A percentile compares a stretch with the other conserved stretches of the same genome.
phyloP scores from a whole-genome alignment of 2,329 filamentous ascomycete species.

The Macrophomina phaseolina region DNA sequence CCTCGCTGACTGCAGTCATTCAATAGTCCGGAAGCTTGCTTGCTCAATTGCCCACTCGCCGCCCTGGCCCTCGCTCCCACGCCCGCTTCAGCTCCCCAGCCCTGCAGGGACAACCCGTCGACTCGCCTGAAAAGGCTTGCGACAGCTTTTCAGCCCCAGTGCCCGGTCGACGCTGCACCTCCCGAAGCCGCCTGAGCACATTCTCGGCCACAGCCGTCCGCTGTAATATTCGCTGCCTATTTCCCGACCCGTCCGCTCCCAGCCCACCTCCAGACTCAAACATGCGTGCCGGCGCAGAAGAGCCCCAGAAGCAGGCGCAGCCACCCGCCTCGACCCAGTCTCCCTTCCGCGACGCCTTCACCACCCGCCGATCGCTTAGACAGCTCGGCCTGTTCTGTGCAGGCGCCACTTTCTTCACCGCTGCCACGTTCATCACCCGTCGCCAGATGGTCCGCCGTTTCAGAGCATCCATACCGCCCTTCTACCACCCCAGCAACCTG shows the following conservation, averaged over 20 bases:
- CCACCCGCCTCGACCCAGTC: constrained; percentile 30
- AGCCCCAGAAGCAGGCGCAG: constrained; percentile 26
- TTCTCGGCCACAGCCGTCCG: not conserved
- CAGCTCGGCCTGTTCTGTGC: constrained; percentile 75
- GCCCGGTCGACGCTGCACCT: constrained; percentile 6
- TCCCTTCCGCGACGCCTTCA: constrained; percentile 33
- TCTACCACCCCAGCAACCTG: constrained; percentile 68
- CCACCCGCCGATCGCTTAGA: constrained; percentile 59
- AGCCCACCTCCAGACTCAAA: not conserved
- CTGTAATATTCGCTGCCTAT: constrained; percentile 1
- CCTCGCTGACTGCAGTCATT: constrained; percentile 17
- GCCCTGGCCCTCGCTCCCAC: not conserved
- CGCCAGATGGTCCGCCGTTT: constrained; percentile 70
- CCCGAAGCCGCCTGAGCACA: constrained; percentile 11
- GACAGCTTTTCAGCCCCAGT: constrained; percentile 1
- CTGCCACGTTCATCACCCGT: constrained; percentile 69
- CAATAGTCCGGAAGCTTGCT: constrained; percentile 10
- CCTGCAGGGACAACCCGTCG: constrained; percentile 15
- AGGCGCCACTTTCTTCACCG: constrained; percentile 75
- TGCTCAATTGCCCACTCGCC: constrained; percentile 5
- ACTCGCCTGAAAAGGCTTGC: constrained; percentile 4
- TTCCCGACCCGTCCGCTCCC: not conserved
- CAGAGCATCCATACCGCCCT: constrained; percentile 67
- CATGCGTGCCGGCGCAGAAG: constrained; percentile 13
- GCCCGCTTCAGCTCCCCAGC: constrained; percentile 5